Percentiles rank a stretch among this genome's conserved stretches.
Evolutionary conservation across 2,329 filamentous ascomycete genomes (phyloP).

Genomic region (Aspergillus ibericus): DNA sequence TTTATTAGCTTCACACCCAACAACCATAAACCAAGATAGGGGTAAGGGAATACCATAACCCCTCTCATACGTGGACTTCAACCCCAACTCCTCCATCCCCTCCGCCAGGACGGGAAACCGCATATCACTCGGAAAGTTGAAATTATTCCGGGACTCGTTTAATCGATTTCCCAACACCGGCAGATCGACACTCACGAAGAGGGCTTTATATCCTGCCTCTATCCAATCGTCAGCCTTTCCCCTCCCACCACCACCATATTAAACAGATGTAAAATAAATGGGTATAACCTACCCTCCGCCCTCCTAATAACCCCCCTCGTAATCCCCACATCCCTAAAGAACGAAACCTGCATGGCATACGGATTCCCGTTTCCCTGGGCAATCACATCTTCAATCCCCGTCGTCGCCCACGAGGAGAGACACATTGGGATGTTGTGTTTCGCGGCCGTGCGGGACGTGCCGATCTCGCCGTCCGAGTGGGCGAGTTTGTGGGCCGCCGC

Average conservation of each 20-base stretch:
- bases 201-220: constrained; percentile 50
- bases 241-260: neutral
- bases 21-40: neutral
- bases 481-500: constrained; percentile 9
- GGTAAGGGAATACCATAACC: neutral
- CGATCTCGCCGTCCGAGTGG: constrained; percentile 7
- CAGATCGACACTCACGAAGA: constrained; percentile 55
- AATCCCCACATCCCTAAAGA: constrained; percentile 48
- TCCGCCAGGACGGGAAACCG: constrained; percentile 41
- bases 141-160: constrained; percentile 54
- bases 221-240: neutral
- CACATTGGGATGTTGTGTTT: constrained; percentile 4
- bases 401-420: constrained; percentile 10
- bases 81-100: neutral
- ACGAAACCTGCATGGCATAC: constrained; percentile 54
- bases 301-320: constrained; percentile 7
- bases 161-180: constrained; percentile 53
- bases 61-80: neutral
- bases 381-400: constrained; percentile 45
- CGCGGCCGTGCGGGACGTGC: constrained; percentile 2
- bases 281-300: neutral
- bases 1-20: neutral
- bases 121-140: constrained; percentile 45
- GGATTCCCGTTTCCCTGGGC: constrained; percentile 40
- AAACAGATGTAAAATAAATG: too few species aligned